phyloP scores from a whole-genome alignment of 805 yeast species.

The Wickerhamiella siamensis region DNA sequence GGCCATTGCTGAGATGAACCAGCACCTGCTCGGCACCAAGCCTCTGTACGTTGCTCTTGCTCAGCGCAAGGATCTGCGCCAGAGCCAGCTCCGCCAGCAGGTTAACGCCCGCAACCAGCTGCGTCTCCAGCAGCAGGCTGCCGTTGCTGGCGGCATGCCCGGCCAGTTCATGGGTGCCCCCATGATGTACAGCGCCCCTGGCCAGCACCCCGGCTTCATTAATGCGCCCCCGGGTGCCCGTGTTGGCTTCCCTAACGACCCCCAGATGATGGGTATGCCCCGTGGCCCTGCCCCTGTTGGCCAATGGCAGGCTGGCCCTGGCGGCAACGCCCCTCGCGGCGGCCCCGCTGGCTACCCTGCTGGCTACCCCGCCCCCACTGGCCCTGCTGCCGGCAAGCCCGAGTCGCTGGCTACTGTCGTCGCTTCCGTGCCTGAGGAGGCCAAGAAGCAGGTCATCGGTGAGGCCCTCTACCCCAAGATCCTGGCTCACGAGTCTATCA shows the following conservation, averaged over 20 bases:
- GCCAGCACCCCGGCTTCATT: conserved; percentile 68
- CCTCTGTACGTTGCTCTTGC: conserved; percentile 98
- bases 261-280: conserved; percentile 24
- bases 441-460: conserved; percentile 95
- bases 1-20: conserved; percentile 97
- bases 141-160: conserved; percentile 62
- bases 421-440: conserved; percentile 51
- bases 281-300: conserved; percentile 25
- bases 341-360: conserved; percentile 35
- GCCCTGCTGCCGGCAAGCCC: conserved; percentile 19
- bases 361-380: conserved; percentile 20
- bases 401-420: conserved; percentile 50
- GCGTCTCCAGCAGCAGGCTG: conserved; percentile 92
- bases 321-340: conserved; percentile 5
- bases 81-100: conserved; percentile 93
- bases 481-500: conserved; percentile 70
- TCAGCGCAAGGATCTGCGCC: conserved; percentile 96
- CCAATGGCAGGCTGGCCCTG: conserved; percentile 27
- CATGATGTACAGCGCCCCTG: conserved; percentile 44
- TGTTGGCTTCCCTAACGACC: conserved; percentile 30
- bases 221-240: conserved; percentile 64
- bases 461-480: conserved; percentile 93
- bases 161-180: conserved; percentile 70
- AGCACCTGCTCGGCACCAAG: conserved; percentile 85
- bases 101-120: conserved; percentile 95